These are phyloP conservation scores for Trichoderma sp. DNA, from an alignment of 2,329 filamentous ascomycete species.

Conservation along the genomic window DNA sequence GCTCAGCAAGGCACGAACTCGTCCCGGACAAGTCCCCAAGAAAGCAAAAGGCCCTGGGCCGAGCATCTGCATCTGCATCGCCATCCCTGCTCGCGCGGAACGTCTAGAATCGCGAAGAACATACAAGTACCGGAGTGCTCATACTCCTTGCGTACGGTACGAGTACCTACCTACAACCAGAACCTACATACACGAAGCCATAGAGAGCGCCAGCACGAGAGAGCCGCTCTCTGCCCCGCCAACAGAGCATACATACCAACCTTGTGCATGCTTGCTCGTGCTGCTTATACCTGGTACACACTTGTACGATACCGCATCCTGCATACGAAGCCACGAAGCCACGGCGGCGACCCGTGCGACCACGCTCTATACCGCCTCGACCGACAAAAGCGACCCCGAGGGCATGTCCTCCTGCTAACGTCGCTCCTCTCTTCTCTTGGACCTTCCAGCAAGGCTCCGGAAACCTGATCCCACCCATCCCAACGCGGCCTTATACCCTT, in stretches of 20 bases:
- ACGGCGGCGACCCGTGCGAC: slow-evolving; percentile 9
- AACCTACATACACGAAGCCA: not conserved
- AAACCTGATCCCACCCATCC: not conserved
- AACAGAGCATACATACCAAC: not conserved
- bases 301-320: not conserved
- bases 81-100: not conserved
- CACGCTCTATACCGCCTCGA: slow-evolving; percentile 20
- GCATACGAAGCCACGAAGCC: slow-evolving; percentile 2
- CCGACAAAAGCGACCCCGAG: not conserved
- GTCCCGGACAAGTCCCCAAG: slow-evolving; percentile 2
- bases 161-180: not conserved
- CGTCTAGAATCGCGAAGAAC: slow-evolving; percentile 9
- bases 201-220: not conserved
- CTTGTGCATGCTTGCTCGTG: not conserved
- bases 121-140: not conserved
- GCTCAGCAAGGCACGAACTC: slow-evolving; percentile 8
- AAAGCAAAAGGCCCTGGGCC: slow-evolving; percentile 13
- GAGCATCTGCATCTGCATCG: slow-evolving; percentile 5
- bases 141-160: not conserved
- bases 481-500: not conserved
- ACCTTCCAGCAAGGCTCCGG: slow-evolving; percentile 13
- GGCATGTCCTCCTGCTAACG: slow-evolving; percentile 21
- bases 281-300: not conserved
- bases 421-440: slow-evolving; percentile 9
- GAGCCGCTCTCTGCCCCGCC: not conserved